Percentiles rank a stretch among this genome's conserved stretches.
Evolutionary conservation across 164 flowering plant genomes (phyloP).

Genomic region (Tetrastigma voinierianum): DNA sequence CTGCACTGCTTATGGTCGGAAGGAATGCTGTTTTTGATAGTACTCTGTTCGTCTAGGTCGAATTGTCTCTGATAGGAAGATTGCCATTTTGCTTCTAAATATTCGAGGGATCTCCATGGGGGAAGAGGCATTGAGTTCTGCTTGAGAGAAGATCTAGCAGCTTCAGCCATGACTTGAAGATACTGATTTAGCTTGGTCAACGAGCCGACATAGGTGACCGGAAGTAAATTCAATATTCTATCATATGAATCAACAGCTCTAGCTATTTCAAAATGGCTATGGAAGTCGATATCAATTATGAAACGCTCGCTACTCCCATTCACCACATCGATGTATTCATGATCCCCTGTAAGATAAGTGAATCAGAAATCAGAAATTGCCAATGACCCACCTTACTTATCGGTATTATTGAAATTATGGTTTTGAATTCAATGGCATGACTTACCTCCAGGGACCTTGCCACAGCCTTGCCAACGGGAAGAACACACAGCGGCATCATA

Average conservation of each 20-base stretch:
- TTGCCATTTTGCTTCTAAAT: conserved; percentile 86
- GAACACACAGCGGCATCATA: conserved; percentile 87
- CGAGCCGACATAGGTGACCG: conserved; percentile 73
- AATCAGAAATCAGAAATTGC: no score
- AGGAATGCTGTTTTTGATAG: neutral
- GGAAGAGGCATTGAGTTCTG: conserved; percentile 97
- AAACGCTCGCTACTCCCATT: conserved; percentile 58
- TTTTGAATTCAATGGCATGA: neutral
- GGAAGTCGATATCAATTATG: conserved; percentile 80
- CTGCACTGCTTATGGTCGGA: conserved; percentile 54
- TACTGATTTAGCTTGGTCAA: conserved; percentile 57
- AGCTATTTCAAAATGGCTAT: conserved; percentile 95
- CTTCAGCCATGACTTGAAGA: conserved; percentile 87
- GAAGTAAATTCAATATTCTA: conserved; percentile 63
- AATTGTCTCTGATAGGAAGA: conserved; percentile 57
- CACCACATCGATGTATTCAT: conserved; percentile 82
- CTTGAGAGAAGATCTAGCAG: conserved; percentile 74
- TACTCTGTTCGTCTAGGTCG: conserved; percentile 24
- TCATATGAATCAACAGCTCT: conserved; percentile 86
- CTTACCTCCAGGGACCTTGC: conserved; percentile 97
- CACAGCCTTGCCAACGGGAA: conserved; percentile 66
- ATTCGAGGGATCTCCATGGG: conserved; percentile 93
- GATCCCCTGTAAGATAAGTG: conserved; percentile 55
- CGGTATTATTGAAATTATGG: neutral
- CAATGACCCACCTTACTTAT: no score